Base-by-base conservation (phyloP, 225 moss, liverwort and hornwort genomes). In the Ulota crispa region DNA sequence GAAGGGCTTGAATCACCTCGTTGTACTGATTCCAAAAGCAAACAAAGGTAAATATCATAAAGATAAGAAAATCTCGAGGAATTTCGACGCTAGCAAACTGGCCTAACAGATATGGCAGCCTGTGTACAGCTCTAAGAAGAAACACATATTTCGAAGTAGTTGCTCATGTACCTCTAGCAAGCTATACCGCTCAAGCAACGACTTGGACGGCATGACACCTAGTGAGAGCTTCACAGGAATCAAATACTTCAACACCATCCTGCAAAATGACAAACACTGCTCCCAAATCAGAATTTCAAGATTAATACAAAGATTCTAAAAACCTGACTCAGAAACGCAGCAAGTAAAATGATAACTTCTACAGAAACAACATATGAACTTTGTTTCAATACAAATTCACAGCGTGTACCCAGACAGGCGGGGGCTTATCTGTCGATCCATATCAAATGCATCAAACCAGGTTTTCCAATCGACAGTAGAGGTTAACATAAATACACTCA, bases 231-330 rank as follows among this genome's bases (percentile, higher is more conserved):
- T 96, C 45, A 96, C 96, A 79, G 96, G 96, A 68, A 96, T 91
- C 81, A 96, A 83, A 83, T 95, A 96, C 75, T 96, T 95, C 21
- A 96, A 82, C n/a, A 96, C 92, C 92, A 94, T 96, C 87, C 95
- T 95, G 95, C 85, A 82, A 76, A 60, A 30, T 31, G 47, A 71
- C 66, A 80, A 64, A 77, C 54, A 34, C 23, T 57, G 59, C 77
- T 70, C 64, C 67, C 53, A 30, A 56, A 64, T 83, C 70, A 79
- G 64, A 75, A 78, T 27, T 63, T 13, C 18, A 56, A 76, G 70
- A 61, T 21, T 5, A 67, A 41, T 53, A 12, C 4, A 50, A 68
- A 23, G 24, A 62, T 61, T 59, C 26, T 61, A 47, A 76, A 72
- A 43, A 43, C 11, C 37, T 64, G 69, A 31, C 62, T 66, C 18